A percentile compares a stretch with the other conserved stretches of the same genome.
These are phyloP conservation scores for Fusarium anthophilum DNA, from an alignment of 2,329 filamentous ascomycete genomes.

Conservation along the genomic window DNA sequence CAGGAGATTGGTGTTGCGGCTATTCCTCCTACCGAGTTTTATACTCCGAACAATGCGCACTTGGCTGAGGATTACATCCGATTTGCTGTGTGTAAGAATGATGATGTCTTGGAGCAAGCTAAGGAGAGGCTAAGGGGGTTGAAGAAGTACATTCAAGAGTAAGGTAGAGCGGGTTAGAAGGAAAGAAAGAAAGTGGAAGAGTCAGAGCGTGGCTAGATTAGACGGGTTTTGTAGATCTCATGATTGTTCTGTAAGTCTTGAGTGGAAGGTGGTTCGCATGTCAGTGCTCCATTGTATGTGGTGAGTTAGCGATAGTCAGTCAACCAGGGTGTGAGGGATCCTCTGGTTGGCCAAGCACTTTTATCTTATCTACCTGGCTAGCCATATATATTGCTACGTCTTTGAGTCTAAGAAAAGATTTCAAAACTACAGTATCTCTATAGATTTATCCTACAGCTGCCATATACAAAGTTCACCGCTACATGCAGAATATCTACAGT, in stretches of 20 bases:
- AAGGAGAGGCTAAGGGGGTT: slow-evolving; percentile 78
- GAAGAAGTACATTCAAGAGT: slow-evolving; percentile 71
- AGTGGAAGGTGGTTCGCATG: neutral
- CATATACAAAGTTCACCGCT: neutral
- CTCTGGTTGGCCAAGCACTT: neutral
- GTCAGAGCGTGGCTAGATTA: slow-evolving; percentile 4
- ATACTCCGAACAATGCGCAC: slow-evolving; percentile 83
- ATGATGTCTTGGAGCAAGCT: slow-evolving; percentile 81
- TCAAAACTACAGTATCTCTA: too few relatives aligned
- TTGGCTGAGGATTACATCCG: slow-evolving; percentile 93
- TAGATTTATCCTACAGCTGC: neutral
- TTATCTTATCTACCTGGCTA: neutral
- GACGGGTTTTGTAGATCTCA: slow-evolving; percentile 11
- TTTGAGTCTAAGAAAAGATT: neutral
- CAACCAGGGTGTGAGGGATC: neutral
- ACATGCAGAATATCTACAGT: neutral
- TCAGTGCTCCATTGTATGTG: neutral
- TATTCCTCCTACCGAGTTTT: slow-evolving; percentile 97
- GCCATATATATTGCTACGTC: too few relatives aligned
- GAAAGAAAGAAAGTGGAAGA: neutral
- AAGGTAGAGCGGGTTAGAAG: slow-evolving; percentile 6
- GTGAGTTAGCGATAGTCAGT: neutral
- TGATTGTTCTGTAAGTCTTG: neutral
- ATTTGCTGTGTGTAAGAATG: slow-evolving; percentile 96
- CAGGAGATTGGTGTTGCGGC: slow-evolving; percentile 95